Percentiles rank a stretch among this genome's conserved stretches.
These are phyloP conservation scores for Fusarium torreyae DNA, from an alignment of 2,329 filamentous ascomycete species.

Conservation along the genomic window DNA sequence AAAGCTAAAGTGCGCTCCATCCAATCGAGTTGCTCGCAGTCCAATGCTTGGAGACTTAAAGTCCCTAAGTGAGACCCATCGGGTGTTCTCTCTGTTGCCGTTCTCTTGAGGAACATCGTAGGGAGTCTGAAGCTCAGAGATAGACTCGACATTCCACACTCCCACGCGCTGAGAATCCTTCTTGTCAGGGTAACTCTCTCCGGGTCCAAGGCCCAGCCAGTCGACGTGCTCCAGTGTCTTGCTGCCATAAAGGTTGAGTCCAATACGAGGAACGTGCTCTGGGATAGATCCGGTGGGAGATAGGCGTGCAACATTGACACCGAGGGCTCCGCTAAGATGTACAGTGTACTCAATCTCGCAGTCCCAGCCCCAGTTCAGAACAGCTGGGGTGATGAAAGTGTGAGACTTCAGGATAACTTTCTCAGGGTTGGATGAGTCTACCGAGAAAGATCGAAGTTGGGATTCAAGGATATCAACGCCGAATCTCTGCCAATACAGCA, in stretches of 20 bases:
- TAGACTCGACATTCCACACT: constrained; percentile 58
- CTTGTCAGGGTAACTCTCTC: constrained; percentile 76
- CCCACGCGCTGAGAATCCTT: constrained; percentile 68
- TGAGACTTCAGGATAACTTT: constrained; percentile 67
- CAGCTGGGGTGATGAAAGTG: constrained; percentile 69
- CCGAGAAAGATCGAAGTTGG: constrained; percentile 61
- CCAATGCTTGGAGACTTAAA: constrained; percentile 30
- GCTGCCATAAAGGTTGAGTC: constrained; percentile 69
- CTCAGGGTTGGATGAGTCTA: constrained; percentile 58
- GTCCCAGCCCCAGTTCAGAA: constrained; percentile 72
- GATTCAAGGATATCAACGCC: constrained; percentile 64
- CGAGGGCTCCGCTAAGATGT: constrained; percentile 59
- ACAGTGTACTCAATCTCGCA: constrained; percentile 68
- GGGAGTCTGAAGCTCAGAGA: constrained; percentile 67
- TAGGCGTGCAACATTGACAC: constrained; percentile 61
- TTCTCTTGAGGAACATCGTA: constrained; percentile 80
- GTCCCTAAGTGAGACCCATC: constrained; percentile 65
- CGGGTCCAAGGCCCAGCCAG: constrained; percentile 76
- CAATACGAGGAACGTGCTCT: constrained; percentile 72
- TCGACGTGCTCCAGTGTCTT: constrained; percentile 62
- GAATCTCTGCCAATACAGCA: constrained; percentile 71
- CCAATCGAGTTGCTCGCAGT: constrained; percentile 42
- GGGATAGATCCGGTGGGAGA: constrained; percentile 66
- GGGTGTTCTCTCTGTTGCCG: constrained; percentile 73
- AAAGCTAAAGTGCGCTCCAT: constrained; percentile 63